These are phyloP conservation scores for Coemansia asiatica DNA, from an alignment of 192 early-diverging fungal genomes.

Conservation along the genomic window DNA sequence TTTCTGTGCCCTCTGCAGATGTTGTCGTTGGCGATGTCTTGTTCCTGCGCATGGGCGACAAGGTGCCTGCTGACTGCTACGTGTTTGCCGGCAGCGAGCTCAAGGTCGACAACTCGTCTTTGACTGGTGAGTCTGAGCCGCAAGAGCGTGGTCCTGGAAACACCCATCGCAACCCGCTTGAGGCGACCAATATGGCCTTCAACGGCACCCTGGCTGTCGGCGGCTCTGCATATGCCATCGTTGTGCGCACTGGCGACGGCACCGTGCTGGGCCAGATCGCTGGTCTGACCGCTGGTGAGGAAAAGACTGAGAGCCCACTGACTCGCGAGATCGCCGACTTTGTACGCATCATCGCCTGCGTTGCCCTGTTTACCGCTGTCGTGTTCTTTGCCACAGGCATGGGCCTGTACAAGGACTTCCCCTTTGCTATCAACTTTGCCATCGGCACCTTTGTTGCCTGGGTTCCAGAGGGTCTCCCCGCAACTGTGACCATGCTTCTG, in stretches of 20 bases:
- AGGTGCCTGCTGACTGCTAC: constrained; percentile 88
- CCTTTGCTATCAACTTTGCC: constrained; percentile 83
- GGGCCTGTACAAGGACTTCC: constrained; percentile 59
- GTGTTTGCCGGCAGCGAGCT: constrained; percentile 78
- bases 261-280: constrained; percentile 97
- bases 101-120: constrained; percentile 96
- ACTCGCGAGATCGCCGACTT: constrained; percentile 75
- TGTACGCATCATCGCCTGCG: constrained; percentile 81
- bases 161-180: constrained; percentile 77
- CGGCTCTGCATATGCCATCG: constrained; percentile 90
- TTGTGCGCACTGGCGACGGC: constrained; percentile 88
- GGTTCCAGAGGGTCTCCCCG: constrained; percentile 92
- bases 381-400: constrained; percentile 84
- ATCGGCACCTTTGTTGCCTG: constrained; percentile 87
- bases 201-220: constrained; percentile 83
- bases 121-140: constrained; percentile 95
- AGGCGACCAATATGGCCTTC: constrained; percentile 90
- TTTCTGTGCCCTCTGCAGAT: constrained; percentile 66
- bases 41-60: constrained; percentile 89
- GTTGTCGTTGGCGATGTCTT: constrained; percentile 89
- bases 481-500: constrained; percentile 91
- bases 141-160: constrained; percentile 75
- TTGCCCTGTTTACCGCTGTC: constrained; percentile 74
- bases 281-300: constrained; percentile 75
- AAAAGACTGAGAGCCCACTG: constrained; percentile 71